These are phyloP conservation scores for Aspergillus hiratsukae DNA, from an alignment of 2,329 filamentous ascomycete species.

Conservation along the genomic window DNA sequence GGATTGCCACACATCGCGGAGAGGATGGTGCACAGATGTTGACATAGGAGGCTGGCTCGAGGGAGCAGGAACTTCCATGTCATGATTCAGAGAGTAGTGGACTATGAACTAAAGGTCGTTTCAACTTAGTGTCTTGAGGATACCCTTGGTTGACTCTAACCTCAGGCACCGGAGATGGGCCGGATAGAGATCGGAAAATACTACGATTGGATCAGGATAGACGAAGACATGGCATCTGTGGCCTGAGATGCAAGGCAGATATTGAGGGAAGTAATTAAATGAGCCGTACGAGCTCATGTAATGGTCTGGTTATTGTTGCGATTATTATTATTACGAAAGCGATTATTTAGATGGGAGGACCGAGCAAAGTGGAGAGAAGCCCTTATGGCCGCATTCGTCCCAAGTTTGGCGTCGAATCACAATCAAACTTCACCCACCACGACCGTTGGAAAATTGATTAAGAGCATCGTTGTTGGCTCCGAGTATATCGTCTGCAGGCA, in stretches of 20 bases:
- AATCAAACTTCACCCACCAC: background rate
- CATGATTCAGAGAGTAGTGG: background rate
- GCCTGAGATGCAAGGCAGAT: background rate
- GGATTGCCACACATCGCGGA: background rate
- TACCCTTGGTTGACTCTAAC: background rate
- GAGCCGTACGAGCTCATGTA: background rate
- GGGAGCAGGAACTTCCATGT: background rate
- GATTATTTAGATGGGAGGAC: background rate
- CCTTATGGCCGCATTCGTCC: background rate
- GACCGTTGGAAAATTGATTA: background rate
- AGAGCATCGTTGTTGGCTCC: conserved; percentile 2
- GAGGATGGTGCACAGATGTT: background rate
- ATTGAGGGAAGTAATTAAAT: background rate
- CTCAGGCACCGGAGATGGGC: background rate
- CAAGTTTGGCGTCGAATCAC: conserved; percentile 1
- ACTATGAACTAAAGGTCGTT: background rate
- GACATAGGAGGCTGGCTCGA: background rate
- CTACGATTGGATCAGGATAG: background rate
- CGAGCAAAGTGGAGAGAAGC: background rate
- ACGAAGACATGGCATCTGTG: background rate
- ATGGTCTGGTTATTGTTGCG: background rate
- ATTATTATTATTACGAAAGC: too few relatives aligned
- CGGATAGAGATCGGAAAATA: background rate
- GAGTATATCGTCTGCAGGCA: background rate
- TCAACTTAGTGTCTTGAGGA: background rate